These are phyloP conservation scores for Trichoderma reesei DNA, from an alignment of 495 filamentous ascomycete species.

Conservation along the genomic window DNA sequence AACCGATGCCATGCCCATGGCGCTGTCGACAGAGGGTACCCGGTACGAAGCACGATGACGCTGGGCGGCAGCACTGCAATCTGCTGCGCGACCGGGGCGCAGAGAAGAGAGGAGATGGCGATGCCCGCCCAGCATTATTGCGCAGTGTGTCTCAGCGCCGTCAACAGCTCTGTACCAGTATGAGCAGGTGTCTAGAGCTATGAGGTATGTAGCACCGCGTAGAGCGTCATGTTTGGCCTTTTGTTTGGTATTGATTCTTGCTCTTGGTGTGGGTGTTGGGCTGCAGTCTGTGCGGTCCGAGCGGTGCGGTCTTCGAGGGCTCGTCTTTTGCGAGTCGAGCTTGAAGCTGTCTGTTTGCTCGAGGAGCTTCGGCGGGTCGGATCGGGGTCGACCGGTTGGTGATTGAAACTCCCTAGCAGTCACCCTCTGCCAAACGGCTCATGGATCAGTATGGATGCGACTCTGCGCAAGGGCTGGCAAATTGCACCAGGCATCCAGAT, in stretches of 20 bases:
- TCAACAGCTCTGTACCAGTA: too few relatives aligned
- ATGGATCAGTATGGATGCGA: neutral
- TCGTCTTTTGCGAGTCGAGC: neutral
- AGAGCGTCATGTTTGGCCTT: too few relatives aligned
- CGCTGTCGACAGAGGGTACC: neutral
- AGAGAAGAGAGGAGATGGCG: neutral
- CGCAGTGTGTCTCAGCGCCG: too few relatives aligned
- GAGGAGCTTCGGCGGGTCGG: too few relatives aligned
- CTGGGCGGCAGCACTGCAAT: neutral
- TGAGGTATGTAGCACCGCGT: too few relatives aligned
- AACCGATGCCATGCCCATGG: constrained; percentile 1
- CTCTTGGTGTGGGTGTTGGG: too few relatives aligned
- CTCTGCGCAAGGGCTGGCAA: neutral
- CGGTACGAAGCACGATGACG: neutral
- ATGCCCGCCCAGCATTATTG: neutral
- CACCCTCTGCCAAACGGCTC: neutral
- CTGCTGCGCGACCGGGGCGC: neutral
- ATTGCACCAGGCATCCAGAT: neutral
- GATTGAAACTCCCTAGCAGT: neutral
- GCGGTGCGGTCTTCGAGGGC: neutral
- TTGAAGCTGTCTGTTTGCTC: neutral
- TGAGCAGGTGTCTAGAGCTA: too few relatives aligned
- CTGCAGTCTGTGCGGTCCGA: too few relatives aligned
- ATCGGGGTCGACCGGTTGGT: too few relatives aligned
- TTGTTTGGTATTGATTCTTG: too few relatives aligned